These are phyloP conservation scores for Termitomyces sp. DNA, from an alignment of 768 basidiomycete genomes.

Conservation along the genomic window DNA sequence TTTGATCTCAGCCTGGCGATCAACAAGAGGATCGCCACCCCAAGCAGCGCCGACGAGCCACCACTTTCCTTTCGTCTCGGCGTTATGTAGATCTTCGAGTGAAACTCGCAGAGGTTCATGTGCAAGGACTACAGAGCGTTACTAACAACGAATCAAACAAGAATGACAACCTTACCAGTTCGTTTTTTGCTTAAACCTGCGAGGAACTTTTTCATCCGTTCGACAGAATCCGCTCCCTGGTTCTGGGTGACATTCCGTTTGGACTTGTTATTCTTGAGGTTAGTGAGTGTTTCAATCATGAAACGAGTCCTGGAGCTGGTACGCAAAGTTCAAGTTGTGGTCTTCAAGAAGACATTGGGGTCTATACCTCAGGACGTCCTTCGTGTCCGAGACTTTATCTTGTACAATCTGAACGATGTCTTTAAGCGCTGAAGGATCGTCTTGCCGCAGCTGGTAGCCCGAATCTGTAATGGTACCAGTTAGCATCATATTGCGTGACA, in stretches of 20 bases:
- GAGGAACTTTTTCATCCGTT: slow-evolving; percentile 87
- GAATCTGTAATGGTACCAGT: slow-evolving; percentile 52
- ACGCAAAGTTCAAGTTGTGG: neutral
- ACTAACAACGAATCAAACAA: neutral
- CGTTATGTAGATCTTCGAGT: slow-evolving; percentile 78
- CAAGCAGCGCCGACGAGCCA: slow-evolving; percentile 98
- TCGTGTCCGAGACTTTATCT: slow-evolving; percentile 54
- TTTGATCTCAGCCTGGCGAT: slow-evolving; percentile 46
- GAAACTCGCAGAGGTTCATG: slow-evolving; percentile 87
- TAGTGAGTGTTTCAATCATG: slow-evolving; percentile 91
- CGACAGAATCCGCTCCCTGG: slow-evolving; percentile 72
- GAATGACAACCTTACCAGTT: slow-evolving; percentile 48
- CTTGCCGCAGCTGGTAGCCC: slow-evolving; percentile 87
- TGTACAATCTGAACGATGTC: slow-evolving; percentile 88
- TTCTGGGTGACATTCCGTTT: slow-evolving; percentile 63
- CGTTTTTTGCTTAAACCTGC: slow-evolving; percentile 70
- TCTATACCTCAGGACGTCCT: slow-evolving; percentile 47
- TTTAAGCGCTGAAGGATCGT: slow-evolving; percentile 89
- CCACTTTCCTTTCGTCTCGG: slow-evolving; percentile 92
- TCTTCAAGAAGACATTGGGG: neutral
- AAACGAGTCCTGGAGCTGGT: slow-evolving; percentile 85
- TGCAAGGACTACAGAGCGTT: slow-evolving; percentile 52
- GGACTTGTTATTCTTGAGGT: slow-evolving; percentile 89
- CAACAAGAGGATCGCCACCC: slow-evolving; percentile 87
- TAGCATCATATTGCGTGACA: neutral